Base-by-base conservation (phyloP, 257 asterid genomes). In the Ilex aquifolium region DNA sequence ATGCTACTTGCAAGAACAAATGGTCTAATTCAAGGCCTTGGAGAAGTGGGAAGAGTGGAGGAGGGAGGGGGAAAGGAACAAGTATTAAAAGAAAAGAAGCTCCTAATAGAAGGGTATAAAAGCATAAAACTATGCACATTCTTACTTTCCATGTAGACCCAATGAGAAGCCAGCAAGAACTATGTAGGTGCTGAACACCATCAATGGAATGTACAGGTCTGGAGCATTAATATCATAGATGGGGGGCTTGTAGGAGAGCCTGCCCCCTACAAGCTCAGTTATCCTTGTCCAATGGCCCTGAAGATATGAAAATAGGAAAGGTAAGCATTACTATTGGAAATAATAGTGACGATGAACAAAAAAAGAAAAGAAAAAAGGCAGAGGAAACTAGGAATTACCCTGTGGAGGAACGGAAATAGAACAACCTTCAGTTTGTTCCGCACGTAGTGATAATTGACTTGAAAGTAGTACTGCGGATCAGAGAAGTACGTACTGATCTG, bases 101-200 rank as follows among this genome's bases (percentile, higher is more conserved):
- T 2, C n/a, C 11, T 10, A 46, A 3, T 46, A 46, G 10, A 5
- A 46, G 52, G 52, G 4, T 4, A 4, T 10, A 5, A 46, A 46
- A 2, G 52, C 3, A 46, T 46, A 46, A 2, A 6, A 2, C 15
- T 29, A 53, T 53, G 57, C 30, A 2, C 5, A 53, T 53, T 3
- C 68, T 67, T 74, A 78, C 83, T 69, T 78, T 74, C 80, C 83
- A 51, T 62, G 70, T 66, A 78, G 72, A 56, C 83, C 83, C 72
- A 77, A 42, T 2, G 74, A 70, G 48, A 74, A 64, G 32, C 83
- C 79, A 48, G 83, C 74, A 11, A 77, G 79, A 64, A 73, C 52
- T 48, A 77, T 68, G n/a, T 77, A 77, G 39, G 82, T 73, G 40
- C 79, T 79, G 56, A 77, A 77, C 31, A 74, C 79, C 82, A 77